Conservation (phyloP, 2,329 filamentous ascomycete genomes). For the Trichoderma oligosporum region DNA sequence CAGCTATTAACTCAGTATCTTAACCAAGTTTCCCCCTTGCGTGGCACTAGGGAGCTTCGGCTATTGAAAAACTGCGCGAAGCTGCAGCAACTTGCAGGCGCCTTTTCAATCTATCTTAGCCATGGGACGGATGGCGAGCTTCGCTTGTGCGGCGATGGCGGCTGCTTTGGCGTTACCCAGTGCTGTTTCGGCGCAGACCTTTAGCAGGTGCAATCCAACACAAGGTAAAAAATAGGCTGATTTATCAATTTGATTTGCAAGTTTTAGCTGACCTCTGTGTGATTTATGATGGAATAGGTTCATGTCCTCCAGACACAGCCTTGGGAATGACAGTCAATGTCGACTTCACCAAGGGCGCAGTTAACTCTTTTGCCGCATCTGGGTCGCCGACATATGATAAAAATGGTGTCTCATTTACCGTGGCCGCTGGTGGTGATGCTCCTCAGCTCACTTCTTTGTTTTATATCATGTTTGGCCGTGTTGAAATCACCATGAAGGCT, state of each 20-base stretch:
- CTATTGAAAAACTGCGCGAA: not conserved
- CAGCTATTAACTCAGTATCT: conserved; percentile 1
- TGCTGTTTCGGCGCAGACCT: conserved; percentile 37
- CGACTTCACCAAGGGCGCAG: conserved; percentile 75
- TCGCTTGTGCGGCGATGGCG: conserved; percentile 11
- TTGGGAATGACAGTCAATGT: conserved; percentile 78
- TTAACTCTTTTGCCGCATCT: conserved; percentile 71
- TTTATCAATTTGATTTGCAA: not conserved
- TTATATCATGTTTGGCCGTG: conserved; percentile 98
- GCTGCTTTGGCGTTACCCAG: conserved; percentile 22
- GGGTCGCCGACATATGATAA: conserved; percentile 69
- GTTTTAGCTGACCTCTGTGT: not conserved
- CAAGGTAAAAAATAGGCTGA: conserved; percentile 32
- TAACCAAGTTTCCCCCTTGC: conserved; percentile 2
- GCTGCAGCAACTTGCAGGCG: conserved; percentile 8
- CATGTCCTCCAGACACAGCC: conserved; percentile 72
- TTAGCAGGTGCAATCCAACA: conserved; percentile 41
- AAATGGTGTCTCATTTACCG: conserved; percentile 77
- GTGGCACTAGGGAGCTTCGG: conserved; percentile 7
- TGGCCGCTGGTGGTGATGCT: conserved; percentile 72
- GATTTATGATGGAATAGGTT: conserved; percentile 34
- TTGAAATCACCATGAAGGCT: conserved; percentile 79
- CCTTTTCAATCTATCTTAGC: not conserved
- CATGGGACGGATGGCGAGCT: conserved; percentile 16
- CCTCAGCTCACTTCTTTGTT: conserved; percentile 85